Base-by-base conservation (phyloP, 2,329 filamentous ascomycete species). In the Seiridium cupressi region DNA sequence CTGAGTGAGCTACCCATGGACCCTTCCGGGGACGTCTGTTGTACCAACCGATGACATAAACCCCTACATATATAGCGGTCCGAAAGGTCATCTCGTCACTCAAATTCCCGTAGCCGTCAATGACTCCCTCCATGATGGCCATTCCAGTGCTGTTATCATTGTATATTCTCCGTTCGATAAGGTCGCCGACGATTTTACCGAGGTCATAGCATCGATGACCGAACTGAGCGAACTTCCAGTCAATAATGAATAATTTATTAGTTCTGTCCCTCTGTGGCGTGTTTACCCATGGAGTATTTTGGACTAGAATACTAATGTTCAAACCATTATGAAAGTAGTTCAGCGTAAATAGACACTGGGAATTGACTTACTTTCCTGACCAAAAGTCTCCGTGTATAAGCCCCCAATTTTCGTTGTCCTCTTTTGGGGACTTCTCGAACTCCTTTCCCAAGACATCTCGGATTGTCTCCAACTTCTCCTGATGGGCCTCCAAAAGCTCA, bases 371-470 rank as follows among this genome's bases (percentile, higher is more conserved):
- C 76, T 79, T 79, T 4, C 74, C 76, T 4, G 73, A 69, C 72
- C 76, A 79, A 49, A 78, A 76, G 58, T 79, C 76, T 1, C 77
- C 76, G 61, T 79, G 77, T 26, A 79, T 69, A 11, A 70, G 40
- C 2, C 69, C 68, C 64, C 67, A 67, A 5, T 58, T 18, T 1
- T 57, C 59, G 10, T 51, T 49, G 4, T 35, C 32, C 9, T 42
- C 46, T 4, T 4, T 44, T n/a, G 54, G n/a, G 35, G 58, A n/a
- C 18, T 34, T 54, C 42, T 58, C 44, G n/a, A 62, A 60, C 36
- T 60, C 61, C 8, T 55, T 49, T 6, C n/a, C 34, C 48, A 47
- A 40, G 18, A 32, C n/a, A n/a, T 44, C 57, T 57, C 58, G 42
- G 1, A 78, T 67, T 11, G 69, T 54, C 51, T 73, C 64, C 26